These are phyloP conservation scores for Vanderwaltozyma polyspora DNA, from an alignment of 805 yeast genomes.

Conservation along the genomic window DNA sequence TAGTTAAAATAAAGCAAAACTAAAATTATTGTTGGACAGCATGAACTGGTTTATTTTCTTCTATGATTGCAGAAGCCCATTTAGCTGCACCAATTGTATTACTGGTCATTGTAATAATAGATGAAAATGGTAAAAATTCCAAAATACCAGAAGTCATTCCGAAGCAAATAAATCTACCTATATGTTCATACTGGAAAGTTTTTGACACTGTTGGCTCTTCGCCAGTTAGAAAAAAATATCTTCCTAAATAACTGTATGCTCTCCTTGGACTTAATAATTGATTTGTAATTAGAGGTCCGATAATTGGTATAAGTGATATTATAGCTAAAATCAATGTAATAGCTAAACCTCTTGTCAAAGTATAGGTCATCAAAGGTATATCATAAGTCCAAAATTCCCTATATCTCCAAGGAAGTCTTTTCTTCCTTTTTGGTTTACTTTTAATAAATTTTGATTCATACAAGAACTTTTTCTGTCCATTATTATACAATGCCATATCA, in stretches of 20 bases:
- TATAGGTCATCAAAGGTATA: slow-evolving; percentile 7
- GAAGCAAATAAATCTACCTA: slow-evolving; percentile 34
- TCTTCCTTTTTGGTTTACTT: background rate
- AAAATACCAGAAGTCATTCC: slow-evolving; percentile 42
- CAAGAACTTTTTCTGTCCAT: slow-evolving; percentile 12
- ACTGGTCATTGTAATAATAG: slow-evolving; percentile 45
- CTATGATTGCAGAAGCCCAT: slow-evolving; percentile 32
- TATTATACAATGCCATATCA: slow-evolving; percentile 11
- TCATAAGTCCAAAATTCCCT: slow-evolving; percentile 13
- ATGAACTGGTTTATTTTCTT: background rate
- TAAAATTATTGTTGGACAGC: no score
- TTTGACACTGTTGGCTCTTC: slow-evolving; percentile 22
- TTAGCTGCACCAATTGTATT: slow-evolving; percentile 53
- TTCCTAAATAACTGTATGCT: slow-evolving; percentile 17
- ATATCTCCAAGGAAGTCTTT: slow-evolving; percentile 1
- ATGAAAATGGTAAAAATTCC: slow-evolving; percentile 44
- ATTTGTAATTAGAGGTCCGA: slow-evolving; percentile 26
- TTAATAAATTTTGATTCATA: slow-evolving; percentile 8
- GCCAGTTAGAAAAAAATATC: slow-evolving; percentile 15
- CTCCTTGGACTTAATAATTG: slow-evolving; percentile 20
- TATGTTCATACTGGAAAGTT: slow-evolving; percentile 26
- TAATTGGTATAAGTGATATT: slow-evolving; percentile 23
- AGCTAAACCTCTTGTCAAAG: slow-evolving; percentile 4
- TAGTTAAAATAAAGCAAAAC: no score
- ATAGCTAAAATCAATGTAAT: slow-evolving; percentile 7